Conservation (phyloP, 2,329 filamentous ascomycete genomes). For the Colletotrichum abscissum region DNA sequence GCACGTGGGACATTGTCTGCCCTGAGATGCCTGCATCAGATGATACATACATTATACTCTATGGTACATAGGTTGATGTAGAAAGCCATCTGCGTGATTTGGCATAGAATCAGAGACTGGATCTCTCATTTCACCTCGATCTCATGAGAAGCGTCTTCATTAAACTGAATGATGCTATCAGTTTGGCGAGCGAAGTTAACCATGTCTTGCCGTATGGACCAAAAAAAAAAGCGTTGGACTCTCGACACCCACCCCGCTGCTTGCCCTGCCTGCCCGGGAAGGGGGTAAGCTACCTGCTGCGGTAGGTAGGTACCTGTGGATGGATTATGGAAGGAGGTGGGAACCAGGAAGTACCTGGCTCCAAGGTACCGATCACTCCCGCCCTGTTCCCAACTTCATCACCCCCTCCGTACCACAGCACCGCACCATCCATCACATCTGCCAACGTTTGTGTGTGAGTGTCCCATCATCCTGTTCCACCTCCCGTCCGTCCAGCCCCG, state of each 20-base stretch:
- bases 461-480: constrained; percentile 10
- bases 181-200: background rate
- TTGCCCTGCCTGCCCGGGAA: background rate
- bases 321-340: background rate
- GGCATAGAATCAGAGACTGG: background rate
- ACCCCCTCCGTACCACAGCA: background rate
- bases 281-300: background rate
- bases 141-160: background rate
- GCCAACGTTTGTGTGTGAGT: background rate
- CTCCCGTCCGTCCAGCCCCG: constrained; percentile 1
- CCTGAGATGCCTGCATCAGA: constrained; percentile 10
- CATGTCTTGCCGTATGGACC: background rate
- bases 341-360: background rate
- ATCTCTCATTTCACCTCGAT: background rate
- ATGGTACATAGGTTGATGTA: background rate
- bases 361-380: background rate
- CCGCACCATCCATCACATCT: constrained; percentile 10
- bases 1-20: background rate
- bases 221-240: background rate
- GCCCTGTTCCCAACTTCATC: background rate
- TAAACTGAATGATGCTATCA: background rate
- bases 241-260: background rate
- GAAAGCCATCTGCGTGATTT: background rate
- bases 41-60: background rate
- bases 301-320: no score